A percentile compares a stretch with the other conserved stretches of the same genome.
Evolutionary conservation across 2,329 filamentous ascomycete genomes (phyloP).

Genomic region (Xylariales sp.): DNA sequence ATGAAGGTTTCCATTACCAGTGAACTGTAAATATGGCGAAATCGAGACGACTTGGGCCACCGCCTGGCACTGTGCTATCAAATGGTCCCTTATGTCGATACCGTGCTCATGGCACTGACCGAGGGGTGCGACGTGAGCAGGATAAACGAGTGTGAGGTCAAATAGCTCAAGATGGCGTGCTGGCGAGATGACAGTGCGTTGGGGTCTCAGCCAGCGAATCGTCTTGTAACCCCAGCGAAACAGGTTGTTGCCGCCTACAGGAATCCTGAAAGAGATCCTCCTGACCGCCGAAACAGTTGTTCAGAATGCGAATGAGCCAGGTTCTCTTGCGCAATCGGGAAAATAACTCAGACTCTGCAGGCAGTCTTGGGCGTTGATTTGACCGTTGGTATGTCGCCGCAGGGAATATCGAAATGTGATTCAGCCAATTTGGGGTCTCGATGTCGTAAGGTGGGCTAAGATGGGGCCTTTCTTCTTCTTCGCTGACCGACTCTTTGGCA

Average conservation of each 20-base stretch:
- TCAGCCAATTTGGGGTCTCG: not conserved
- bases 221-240: not conserved
- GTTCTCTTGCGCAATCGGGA: slow-evolving; percentile 5
- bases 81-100: not conserved
- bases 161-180: slow-evolving; percentile 8
- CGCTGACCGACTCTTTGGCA: not conserved
- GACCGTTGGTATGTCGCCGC: not conserved
- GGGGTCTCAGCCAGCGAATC: not conserved
- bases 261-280: not conserved
- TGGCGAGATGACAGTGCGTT: not conserved
- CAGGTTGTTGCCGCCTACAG: not conserved
- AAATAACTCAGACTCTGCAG: not conserved
- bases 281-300: slow-evolving; percentile 3
- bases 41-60: slow-evolving; percentile 2
- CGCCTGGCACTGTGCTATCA: not conserved
- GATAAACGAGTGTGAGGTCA: slow-evolving; percentile 3
- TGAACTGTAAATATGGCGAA: slow-evolving; percentile 5
- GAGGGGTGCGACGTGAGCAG: slow-evolving; percentile 3
- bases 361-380: not conserved
- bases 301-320: slow-evolving; percentile 2
- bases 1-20: slow-evolving; percentile 15
- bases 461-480: not conserved
- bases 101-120: slow-evolving; percentile 8
- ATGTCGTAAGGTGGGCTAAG: not conserved
- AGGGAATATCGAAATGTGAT: no score